Base-by-base conservation (phyloP, 805 yeast genomes). In the Wickerhamomyces bisporus region DNA sequence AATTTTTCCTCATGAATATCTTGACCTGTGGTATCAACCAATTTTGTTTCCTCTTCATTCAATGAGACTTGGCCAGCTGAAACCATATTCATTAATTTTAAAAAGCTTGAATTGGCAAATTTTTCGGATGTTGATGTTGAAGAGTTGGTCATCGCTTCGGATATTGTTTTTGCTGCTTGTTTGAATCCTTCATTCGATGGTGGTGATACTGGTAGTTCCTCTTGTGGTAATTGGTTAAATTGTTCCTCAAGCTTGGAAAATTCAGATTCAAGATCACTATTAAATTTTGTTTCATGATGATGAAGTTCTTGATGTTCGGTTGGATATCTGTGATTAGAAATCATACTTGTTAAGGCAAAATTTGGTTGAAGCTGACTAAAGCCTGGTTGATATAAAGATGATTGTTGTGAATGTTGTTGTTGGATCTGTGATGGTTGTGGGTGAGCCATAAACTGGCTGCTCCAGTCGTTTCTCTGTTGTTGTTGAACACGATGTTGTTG, bases 241-340 rank as follows among this genome's bases (percentile, higher is more conserved):
- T 50, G 47, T 26, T 40, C 36, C 8, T 50, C 49, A 3, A 48
- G 19, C 13, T 42, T 45, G 7, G 30, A 40, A 14, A 42, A 42
- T 12, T 45, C 50, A 16, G 39, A 25, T 11, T 47, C 51, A 7
- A 52, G 32, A 23, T 53, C 44, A 5, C 41, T 21, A 7, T 41
- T 15, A 6, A 52, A 30, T 6, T 46, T 33, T 0, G 38, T 35
- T 6, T 24, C 16, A 7, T 37, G 27, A 7, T 21, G 7, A 39
- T 53, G 56, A 1, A 48, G 28, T 32, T 52, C 48, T 23, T 43
- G 50, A 30, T 53, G 58, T 34, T 53, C 58, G 2, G 53, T 48
- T 33, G 38, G 35, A 38, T 5, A 25, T n/a, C n/a, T 35, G 6
- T 20, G 42, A 35, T 15, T 37, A 14, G 13, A 35, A 19, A 26